phyloP scores from a whole-genome alignment of 805 yeast genomes.

The Starmerella etchellsii region DNA sequence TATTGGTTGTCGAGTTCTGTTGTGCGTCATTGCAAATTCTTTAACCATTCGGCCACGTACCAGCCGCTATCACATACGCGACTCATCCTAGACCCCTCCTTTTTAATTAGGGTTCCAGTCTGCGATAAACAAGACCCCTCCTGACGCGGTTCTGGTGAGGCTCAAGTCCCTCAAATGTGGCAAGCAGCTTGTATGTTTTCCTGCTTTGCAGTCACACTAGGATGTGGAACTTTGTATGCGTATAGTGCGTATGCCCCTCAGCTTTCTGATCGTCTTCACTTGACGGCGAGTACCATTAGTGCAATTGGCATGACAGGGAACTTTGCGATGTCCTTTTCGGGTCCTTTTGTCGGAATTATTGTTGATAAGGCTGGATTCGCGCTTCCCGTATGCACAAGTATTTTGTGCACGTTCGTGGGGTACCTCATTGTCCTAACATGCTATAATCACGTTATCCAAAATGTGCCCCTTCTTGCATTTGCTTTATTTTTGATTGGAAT shows the following conservation, averaged over 20 bases:
- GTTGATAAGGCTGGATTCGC: constrained; percentile 55
- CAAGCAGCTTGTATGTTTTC: too few species aligned
- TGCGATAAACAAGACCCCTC: too few species aligned
- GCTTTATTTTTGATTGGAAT: constrained; percentile 47
- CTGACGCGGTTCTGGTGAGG: too few species aligned
- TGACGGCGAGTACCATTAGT: constrained; percentile 52
- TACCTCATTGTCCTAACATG: constrained; percentile 44
- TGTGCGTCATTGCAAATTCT: too few species aligned
- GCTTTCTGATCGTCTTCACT: constrained; percentile 42
- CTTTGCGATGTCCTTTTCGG: constrained; percentile 48
- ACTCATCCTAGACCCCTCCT: too few species aligned
- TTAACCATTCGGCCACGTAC: too few species aligned
- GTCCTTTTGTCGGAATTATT: constrained; percentile 54
- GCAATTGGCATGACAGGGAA: constrained; percentile 55
- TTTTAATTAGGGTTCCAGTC: too few species aligned
- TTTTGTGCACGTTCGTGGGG: constrained; percentile 38
- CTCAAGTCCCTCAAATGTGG: too few species aligned
- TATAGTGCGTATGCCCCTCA: constrained; percentile 74
- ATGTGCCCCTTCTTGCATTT: constrained; percentile 31
- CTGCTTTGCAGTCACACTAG: constrained; percentile 23
- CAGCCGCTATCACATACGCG: too few species aligned
- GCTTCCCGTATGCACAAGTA: constrained; percentile 38
- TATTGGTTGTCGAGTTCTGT: too few species aligned
- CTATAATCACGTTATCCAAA: constrained; percentile 30
- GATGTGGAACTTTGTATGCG: constrained; percentile 54